phyloP scores from a whole-genome alignment of 2,329 filamentous ascomycete genomes.

The Mycosphaerella sp. region DNA sequence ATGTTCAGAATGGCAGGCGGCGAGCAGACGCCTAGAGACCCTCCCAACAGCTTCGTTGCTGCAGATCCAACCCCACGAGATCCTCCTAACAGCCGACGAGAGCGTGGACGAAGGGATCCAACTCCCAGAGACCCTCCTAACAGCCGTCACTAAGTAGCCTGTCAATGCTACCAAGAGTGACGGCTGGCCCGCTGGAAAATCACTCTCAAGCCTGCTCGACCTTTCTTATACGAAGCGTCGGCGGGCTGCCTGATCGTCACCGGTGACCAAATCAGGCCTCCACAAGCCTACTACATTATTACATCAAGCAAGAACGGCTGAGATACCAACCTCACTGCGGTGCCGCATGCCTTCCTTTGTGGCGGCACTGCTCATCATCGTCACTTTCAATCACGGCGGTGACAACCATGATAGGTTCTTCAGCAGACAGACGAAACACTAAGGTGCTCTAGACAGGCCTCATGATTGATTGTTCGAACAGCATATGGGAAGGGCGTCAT shows the following conservation, averaged over 20 bases:
- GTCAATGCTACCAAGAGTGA: not conserved
- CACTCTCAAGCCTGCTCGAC: not conserved
- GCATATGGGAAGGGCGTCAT: not conserved
- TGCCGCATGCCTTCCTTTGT: not conserved
- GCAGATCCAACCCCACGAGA: conserved; percentile 2
- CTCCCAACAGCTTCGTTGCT: not conserved
- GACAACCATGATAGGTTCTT: not conserved
- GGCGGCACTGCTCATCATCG: conserved; percentile 1
- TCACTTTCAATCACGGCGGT: not conserved
- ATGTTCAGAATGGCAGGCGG: conserved; percentile 2
- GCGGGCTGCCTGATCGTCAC: not conserved
- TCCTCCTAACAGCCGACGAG: not conserved
- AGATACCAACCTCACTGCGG: not conserved
- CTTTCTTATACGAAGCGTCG: not conserved
- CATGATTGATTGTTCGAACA: not conserved
- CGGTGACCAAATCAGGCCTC: conserved; percentile 2
- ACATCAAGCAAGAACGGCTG: not conserved
- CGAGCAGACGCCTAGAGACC: not conserved
- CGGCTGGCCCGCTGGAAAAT: conserved; percentile 11
- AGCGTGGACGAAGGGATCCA: too few species aligned
- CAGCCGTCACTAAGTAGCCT: conserved; percentile 4
- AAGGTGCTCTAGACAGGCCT: not conserved
- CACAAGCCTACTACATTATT: not conserved
- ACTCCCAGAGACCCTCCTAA: not conserved
- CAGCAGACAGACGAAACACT: not conserved